A percentile compares a stretch with the other conserved stretches of the same genome.
Evolutionary conservation across 1,284 basidiomycete species (phyloP).

Genomic region (Mycena citricolor): DNA sequence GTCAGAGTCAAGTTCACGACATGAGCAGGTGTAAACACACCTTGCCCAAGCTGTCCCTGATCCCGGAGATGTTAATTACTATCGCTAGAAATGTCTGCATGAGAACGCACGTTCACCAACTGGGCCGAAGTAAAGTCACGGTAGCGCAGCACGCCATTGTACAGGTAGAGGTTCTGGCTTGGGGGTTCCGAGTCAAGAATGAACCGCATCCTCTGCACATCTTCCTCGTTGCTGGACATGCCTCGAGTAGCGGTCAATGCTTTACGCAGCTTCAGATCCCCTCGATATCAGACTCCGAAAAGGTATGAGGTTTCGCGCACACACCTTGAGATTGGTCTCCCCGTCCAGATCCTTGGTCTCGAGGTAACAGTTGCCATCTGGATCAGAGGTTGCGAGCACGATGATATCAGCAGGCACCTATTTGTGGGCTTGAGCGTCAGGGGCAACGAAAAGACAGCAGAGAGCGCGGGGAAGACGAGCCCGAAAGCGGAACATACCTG

Average conservation of each 20-base stretch:
- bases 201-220: slow-evolving; percentile 85
- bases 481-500: slow-evolving; percentile 54
- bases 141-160: slow-evolving; percentile 75
- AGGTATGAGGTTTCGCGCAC: too few relatives aligned
- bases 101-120: too few relatives aligned
- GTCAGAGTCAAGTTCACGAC: too few relatives aligned
- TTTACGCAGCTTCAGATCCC: slow-evolving; percentile 51
- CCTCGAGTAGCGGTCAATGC: slow-evolving; percentile 69
- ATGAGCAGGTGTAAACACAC: too few relatives aligned
- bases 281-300: neutral
- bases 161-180: slow-evolving; percentile 90
- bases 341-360: slow-evolving; percentile 97
- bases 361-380: slow-evolving; percentile 83
- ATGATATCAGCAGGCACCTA: slow-evolving; percentile 87
- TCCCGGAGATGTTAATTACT: too few relatives aligned
- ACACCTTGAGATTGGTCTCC: slow-evolving; percentile 88
- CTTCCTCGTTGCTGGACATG: slow-evolving; percentile 56
- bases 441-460: too few relatives aligned
- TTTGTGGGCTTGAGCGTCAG: neutral
- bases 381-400: slow-evolving; percentile 84
- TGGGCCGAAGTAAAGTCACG: slow-evolving; percentile 15
- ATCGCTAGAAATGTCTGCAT: too few relatives aligned
- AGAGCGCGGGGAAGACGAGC: too few relatives aligned
- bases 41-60: too few relatives aligned
- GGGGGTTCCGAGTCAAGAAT: slow-evolving; percentile 91